Base-by-base conservation (phyloP, 805 yeast species). In the Trichomonascus vanleenenianus region DNA sequence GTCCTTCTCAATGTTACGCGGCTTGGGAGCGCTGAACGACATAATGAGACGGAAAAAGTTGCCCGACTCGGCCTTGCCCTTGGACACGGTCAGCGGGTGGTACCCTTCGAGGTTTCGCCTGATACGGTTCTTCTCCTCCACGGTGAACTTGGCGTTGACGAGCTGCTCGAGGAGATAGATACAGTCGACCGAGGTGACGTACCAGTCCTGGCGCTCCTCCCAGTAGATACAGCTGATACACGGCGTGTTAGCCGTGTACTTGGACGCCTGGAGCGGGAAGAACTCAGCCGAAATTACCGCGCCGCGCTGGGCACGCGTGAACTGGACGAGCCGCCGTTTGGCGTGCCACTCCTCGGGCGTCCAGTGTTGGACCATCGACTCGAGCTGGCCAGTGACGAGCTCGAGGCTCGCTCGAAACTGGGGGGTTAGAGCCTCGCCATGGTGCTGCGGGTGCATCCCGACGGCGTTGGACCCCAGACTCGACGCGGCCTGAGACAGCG, bases 81-180 rank as follows among this genome's bases (percentile, higher is more conserved):
- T 73, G 15, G 79, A 70, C 11, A 81, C 71, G 0, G 86, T 81
- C 37, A 66, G 58, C 2, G 87, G 85, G 52, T 75, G 75, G 51
- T 79, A 69, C 14, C 76, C 76, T 55, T 81, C 86, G 42, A 81
- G 65, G 52, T 81, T 81, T 45, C 87, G 67, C 45, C 87, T 67
- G 25, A 81, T 78, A 43, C 87, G 66, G 60, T 81, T 81, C 61
- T 81, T 81, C 59, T 81, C 87, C 55, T 81, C 84, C 16, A 80
- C 78, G 4, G 75, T 68, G 58, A 81, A 81, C 50, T 72, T 74
- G 43, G 75, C 55, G 37, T 58, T 71, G 19, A 80, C 77, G 38
- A 81, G 65, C 47, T 71, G 68, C 56, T 81, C 86, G 31, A 81
- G 61, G 4, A 81, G 59, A 16, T 69, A 58, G 14, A 81, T 76